These are phyloP conservation scores for Laguncularia racemosa DNA, from an alignment of 345 rosid genomes.

Conservation along the genomic window DNA sequence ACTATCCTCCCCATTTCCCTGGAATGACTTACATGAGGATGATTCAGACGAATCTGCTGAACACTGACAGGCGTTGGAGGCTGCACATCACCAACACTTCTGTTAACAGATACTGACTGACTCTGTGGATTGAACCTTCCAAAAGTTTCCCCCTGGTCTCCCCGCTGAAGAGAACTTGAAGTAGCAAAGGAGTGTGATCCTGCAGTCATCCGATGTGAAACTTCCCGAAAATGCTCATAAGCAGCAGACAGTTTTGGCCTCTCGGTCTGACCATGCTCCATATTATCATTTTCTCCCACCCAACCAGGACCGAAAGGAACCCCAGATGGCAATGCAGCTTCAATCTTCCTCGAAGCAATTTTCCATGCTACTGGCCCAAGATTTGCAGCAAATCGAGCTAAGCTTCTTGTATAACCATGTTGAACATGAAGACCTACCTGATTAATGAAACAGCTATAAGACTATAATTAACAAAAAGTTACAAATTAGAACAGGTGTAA, in stretches of 20 bases:
- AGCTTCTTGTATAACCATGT: conserved; percentile 78
- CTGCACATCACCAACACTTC: conserved; percentile 14
- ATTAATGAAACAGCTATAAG: conserved; percentile 12
- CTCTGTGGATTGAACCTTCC: conserved; percentile 31
- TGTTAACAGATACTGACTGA: conserved; percentile 21
- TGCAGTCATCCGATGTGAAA: conserved; percentile 30
- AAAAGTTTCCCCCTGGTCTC: conserved; percentile 30
- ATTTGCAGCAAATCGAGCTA: conserved; percentile 76
- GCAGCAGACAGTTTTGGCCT: conserved; percentile 16
- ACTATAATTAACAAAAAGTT: conserved; percentile 6
- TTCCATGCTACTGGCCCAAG: conserved; percentile 84
- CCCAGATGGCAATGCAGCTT: conserved; percentile 50
- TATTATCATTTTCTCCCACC: conserved; percentile 58
- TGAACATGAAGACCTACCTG: conserved; percentile 81
- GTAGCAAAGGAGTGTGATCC: conserved; percentile 29
- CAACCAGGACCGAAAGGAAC: conserved; percentile 65
- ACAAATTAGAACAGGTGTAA: not conserved
- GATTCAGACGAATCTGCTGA: conserved; percentile 20
- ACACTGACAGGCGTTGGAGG: conserved; percentile 12
- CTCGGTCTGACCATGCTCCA: conserved; percentile 27
- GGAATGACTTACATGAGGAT: conserved; percentile 19
- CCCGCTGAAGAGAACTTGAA: conserved; percentile 21
- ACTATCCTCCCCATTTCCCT: conserved; percentile 19
- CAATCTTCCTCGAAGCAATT: conserved; percentile 65
- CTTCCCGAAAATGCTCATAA: conserved; percentile 36